Evolutionary conservation across 352 stramenopile genomes (phyloP), one percentile per base, ranked within the genome.

Genomic region (Globisporangium paroecandrum): DNA sequence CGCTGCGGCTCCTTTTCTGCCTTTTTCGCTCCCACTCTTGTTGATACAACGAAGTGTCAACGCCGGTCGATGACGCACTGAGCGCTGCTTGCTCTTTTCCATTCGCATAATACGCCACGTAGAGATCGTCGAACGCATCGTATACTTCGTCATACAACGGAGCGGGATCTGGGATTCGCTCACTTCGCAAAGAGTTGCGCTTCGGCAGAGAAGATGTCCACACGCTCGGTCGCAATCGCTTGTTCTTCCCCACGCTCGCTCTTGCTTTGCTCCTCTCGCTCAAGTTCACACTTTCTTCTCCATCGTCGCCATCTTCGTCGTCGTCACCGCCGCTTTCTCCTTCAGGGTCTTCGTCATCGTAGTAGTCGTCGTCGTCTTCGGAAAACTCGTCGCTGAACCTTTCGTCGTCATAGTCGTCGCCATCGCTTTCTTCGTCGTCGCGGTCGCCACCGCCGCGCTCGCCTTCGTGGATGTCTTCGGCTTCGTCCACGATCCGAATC

Each of bases 121-220:
- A 89, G 43, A 90, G 68, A 54, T 90, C 80, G 18, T 82, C 72
- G 36, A 90, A 89, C 1, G 81, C 68, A n/a, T 72, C 69, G 43
- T 77, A 90, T 15, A 90, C 75, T 51, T 83, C 73, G 41, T 89
- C 82, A 32, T 84, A 90, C 22, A 51, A 66, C 7, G 66, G 57
- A 3, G 61, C 56, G 1, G 64, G 55, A 25, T 72, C 68, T n/a
- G 62, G 62, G 22, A 72, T 62, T 34, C 53, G 24, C 41, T 71
- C 66, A 34, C 66, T 71, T 34, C 66, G 66, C 29, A 71, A 36
- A 27, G 60, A 71, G 41, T 71, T 71, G 66, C 66, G 59, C 24
- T 67, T 67, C 18, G 46, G 29, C 22, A 68, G 24, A 20, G 54
- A 58, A 13, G 53, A 68, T 22, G 38, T 22, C 41, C 38, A 62